These are phyloP conservation scores for Volvariella volvacea DNA, from an alignment of 1,284 basidiomycete genomes.

Conservation along the genomic window DNA sequence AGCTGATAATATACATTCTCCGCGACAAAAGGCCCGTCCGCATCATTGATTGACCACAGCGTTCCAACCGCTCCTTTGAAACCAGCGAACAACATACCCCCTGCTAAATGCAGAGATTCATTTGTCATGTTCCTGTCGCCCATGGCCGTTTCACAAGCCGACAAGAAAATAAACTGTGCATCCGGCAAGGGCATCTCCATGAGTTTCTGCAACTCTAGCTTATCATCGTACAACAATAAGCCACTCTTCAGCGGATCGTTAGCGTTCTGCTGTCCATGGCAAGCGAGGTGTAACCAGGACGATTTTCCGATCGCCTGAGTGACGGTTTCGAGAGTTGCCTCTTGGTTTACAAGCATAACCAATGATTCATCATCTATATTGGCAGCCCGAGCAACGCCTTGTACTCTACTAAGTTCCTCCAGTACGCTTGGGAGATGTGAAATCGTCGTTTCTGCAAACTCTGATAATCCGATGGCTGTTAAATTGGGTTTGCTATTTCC, in stretches of 20 bases:
- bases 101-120: conserved; percentile 23
- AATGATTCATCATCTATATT: conserved; percentile 1
- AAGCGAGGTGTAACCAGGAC: conserved; percentile 22
- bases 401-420: conserved; percentile 10
- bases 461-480: conserved; percentile 10
- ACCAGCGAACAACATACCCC: conserved; percentile 26
- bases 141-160: conserved; percentile 28
- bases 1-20: conserved; percentile 16
- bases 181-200: conserved; percentile 10
- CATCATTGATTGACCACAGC: conserved; percentile 24
- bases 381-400: not conserved
- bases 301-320: conserved; percentile 8
- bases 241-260: conserved; percentile 17
- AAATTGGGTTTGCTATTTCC: not conserved
- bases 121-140: conserved; percentile 17
- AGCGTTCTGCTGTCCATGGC: conserved; percentile 21
- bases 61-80: conserved; percentile 25
- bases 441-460: conserved; percentile 2
- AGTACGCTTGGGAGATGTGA: conserved; percentile 9
- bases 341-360: conserved; percentile 7
- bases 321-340: conserved; percentile 11
- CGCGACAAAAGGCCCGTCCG: conserved; percentile 19
- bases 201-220: conserved; percentile 15
- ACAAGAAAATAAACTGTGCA: conserved; percentile 23
- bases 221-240: conserved; percentile 15